A percentile compares a stretch with the other conserved stretches of the same genome.
phyloP scores from a whole-genome alignment of 768 basidiomycete species.

The Tephrocybe sp. region DNA sequence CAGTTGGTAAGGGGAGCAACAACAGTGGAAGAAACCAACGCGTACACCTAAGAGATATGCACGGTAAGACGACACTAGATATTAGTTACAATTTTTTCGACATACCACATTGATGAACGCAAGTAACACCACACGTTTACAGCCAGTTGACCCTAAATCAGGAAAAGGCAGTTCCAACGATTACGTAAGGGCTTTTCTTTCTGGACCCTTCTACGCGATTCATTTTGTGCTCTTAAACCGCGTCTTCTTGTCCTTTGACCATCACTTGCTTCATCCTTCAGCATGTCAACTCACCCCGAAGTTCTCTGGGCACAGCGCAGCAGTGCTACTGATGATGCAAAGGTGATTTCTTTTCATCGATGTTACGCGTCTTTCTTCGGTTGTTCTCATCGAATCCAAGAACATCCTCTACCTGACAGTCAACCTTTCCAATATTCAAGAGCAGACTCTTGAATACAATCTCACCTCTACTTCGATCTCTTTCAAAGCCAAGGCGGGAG shows the following conservation, averaged over 20 bases:
- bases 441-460: slow-evolving; percentile 53
- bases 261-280: slow-evolving; percentile 14
- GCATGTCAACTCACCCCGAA: slow-evolving; percentile 72
- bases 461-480: slow-evolving; percentile 55
- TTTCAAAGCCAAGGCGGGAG: slow-evolving; percentile 63
- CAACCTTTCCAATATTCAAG: slow-evolving; percentile 73
- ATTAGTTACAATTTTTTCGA: slow-evolving; percentile 17
- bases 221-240: slow-evolving; percentile 10
- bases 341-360: slow-evolving; percentile 43
- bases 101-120: slow-evolving; percentile 49
- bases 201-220: slow-evolving; percentile 39
- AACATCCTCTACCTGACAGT: slow-evolving; percentile 86
- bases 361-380: slow-evolving; percentile 14
- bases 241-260: slow-evolving; percentile 14
- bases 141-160: slow-evolving; percentile 6
- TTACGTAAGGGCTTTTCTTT: slow-evolving; percentile 28
- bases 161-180: background rate
- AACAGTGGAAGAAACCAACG: slow-evolving; percentile 82
- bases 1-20: slow-evolving; percentile 74
- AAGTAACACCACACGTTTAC: background rate
- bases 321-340: slow-evolving; percentile 56
- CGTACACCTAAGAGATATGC: slow-evolving; percentile 59
- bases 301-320: slow-evolving; percentile 95
- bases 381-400: slow-evolving; percentile 35
- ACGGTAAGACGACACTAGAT: slow-evolving; percentile 1